Percentiles rank a stretch among this genome's conserved stretches.
phyloP scores from a whole-genome alignment of 352 stramenopile genomes.

The Pythium plurisporium region DNA sequence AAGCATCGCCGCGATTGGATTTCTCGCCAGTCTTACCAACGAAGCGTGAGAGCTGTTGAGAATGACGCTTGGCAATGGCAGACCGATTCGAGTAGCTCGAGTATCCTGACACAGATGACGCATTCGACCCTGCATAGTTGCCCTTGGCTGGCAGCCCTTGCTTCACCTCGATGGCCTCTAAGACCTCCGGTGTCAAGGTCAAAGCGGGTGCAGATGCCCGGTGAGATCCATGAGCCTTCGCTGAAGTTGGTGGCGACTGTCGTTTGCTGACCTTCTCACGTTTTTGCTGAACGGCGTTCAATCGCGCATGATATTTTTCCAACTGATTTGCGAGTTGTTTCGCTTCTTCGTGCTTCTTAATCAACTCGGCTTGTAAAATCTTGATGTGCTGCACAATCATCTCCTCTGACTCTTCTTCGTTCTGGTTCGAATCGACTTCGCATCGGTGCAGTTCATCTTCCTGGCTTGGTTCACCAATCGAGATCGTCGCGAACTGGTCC shows the following conservation, averaged over 20 bases:
- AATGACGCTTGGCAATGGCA: slow-evolving; percentile 18
- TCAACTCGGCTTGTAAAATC: slow-evolving; percentile 53
- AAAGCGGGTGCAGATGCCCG: slow-evolving; percentile 8
- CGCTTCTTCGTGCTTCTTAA: slow-evolving; percentile 71
- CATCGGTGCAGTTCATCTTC: slow-evolving; percentile 17
- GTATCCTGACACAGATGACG: slow-evolving; percentile 29
- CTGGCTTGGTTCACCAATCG: slow-evolving; percentile 15
- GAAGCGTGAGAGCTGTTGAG: slow-evolving; percentile 22
- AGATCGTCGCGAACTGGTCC: slow-evolving; percentile 6
- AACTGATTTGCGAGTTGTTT: slow-evolving; percentile 17
- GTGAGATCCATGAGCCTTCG: neutral
- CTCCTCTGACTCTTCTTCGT: slow-evolving; percentile 55
- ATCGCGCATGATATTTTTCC: slow-evolving; percentile 18
- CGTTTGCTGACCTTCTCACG: slow-evolving; percentile 4
- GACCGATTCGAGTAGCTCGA: slow-evolving; percentile 31
- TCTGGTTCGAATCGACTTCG: slow-evolving; percentile 48
- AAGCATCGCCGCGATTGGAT: slow-evolving; percentile 21
- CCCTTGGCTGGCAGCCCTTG: slow-evolving; percentile 24
- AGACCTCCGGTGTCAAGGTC: slow-evolving; percentile 25
- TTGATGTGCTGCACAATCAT: slow-evolving; percentile 63
- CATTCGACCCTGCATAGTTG: slow-evolving; percentile 27
- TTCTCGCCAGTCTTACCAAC: slow-evolving; percentile 20
- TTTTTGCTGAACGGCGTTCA: slow-evolving; percentile 10
- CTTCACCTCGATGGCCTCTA: slow-evolving; percentile 25
- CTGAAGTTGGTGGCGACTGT: neutral